Conservation (phyloP, 2,329 filamentous ascomycete species). For the Colletotrichum lupini region DNA sequence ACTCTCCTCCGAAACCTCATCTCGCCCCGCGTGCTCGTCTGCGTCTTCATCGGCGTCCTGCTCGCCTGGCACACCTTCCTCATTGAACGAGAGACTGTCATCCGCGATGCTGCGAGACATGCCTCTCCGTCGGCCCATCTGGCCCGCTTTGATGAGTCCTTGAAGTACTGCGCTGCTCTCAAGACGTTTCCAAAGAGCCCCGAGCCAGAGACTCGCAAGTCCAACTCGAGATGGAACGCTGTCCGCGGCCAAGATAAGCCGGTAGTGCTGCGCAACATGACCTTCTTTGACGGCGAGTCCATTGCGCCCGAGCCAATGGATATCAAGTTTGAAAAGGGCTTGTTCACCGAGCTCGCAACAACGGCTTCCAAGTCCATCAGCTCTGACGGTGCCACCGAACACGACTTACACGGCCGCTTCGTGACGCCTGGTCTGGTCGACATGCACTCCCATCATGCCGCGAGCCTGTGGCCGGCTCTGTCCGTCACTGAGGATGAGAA, state of each 20-base stretch:
- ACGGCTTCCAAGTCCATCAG: constrained; percentile 30
- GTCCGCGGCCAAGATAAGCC: constrained; percentile 49
- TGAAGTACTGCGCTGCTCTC: constrained; percentile 30
- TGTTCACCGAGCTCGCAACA: constrained; percentile 45
- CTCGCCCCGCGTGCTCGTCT: constrained; percentile 20
- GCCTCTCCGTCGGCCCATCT: constrained; percentile 24
- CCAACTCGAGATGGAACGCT: constrained; percentile 54
- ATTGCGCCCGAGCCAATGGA: constrained; percentile 47
- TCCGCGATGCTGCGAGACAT: constrained; percentile 15
- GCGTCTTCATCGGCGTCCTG: constrained; percentile 7
- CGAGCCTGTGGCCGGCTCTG: constrained; percentile 47
- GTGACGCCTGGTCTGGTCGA: constrained; percentile 58
- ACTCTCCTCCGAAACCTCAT: constrained; percentile 13
- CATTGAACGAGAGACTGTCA: constrained; percentile 22
- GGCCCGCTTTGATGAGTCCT: constrained; percentile 23
- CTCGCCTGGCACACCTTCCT: constrained; percentile 29
- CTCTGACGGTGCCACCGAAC: constrained; percentile 36
- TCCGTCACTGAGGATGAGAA: constrained; percentile 48
- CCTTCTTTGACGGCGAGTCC: constrained; percentile 54
- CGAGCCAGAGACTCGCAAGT: constrained; percentile 14
- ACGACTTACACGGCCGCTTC: constrained; percentile 49
- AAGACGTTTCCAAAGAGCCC: constrained; percentile 28
- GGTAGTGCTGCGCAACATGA: constrained; percentile 52
- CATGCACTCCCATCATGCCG: constrained; percentile 57
- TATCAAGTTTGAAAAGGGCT: constrained; percentile 50